These are phyloP conservation scores for Fusarium sp. DNA, from an alignment of 2,329 filamentous ascomycete species.

Conservation along the genomic window DNA sequence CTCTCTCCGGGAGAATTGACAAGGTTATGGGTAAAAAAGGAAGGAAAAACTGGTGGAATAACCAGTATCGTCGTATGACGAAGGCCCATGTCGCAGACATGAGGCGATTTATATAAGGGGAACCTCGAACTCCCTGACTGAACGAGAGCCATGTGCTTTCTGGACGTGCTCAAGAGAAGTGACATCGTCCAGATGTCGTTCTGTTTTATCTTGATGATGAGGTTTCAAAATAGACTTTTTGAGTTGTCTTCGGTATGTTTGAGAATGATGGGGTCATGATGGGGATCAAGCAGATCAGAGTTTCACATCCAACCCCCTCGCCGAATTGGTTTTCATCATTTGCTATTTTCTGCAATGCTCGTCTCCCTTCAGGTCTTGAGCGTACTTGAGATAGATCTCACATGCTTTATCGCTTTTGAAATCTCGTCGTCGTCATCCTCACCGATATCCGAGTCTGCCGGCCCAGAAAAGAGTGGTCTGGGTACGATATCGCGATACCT, in stretches of 20 bases:
- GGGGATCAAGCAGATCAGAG: constrained; percentile 26
- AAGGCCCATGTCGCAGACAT: constrained; percentile 37
- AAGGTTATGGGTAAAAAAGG: constrained; percentile 2
- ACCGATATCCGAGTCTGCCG: constrained; percentile 38
- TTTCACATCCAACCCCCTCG: constrained; percentile 19
- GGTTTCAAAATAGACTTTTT: neutral
- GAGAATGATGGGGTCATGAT: constrained; percentile 16
- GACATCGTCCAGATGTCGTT: neutral
- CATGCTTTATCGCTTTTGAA: constrained; percentile 48
- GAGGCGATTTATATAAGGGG: constrained; percentile 15
- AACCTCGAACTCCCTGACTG: neutral
- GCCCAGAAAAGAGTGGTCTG: constrained; percentile 47
- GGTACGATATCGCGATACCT: constrained; percentile 43
- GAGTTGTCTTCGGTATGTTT: constrained; percentile 8
- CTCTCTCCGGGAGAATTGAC: constrained; percentile 26
- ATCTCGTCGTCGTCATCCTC: constrained; percentile 50
- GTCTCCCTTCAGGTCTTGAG: constrained; percentile 41
- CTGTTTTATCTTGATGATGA: constrained; percentile 17
- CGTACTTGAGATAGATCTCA: constrained; percentile 50
- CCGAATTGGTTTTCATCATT: constrained; percentile 4
- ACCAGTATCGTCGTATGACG: constrained; percentile 37
- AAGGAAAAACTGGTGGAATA: constrained; percentile 20
- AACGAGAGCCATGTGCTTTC: neutral
- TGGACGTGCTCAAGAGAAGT: neutral
- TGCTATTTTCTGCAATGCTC: neutral